Base-by-base conservation (phyloP, 1,139 yeast species). In the Pneumocystis sp. region DNA sequence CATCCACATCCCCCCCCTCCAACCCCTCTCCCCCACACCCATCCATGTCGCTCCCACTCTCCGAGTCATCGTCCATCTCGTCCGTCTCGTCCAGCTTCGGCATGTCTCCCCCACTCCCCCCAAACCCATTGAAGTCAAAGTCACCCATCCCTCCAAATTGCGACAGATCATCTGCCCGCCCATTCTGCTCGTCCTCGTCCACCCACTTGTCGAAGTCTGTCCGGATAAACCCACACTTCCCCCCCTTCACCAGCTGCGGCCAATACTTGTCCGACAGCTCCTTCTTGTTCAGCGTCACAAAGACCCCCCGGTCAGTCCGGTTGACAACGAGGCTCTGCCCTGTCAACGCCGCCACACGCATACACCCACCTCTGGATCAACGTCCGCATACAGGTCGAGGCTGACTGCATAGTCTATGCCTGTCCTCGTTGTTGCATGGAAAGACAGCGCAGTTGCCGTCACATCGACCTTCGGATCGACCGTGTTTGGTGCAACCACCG, bases 181-280 rank as follows among this genome's bases (percentile, higher is more conserved):
- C 89, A 62, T 87, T 89, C 76, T 89, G 96, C 76, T 89, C 96
- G 73, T 90, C 96, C 79, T 89, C 96, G 74, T 89, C 96, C 61
- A 87, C 95, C 98, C 98, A 93, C 76, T 67, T 88, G 79, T 91
- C 96, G 73, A 93, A 93, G 75, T 93, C 98, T 19, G 98, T 93
- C 80, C 89, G 87, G 75, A 93, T 83, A 76, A 83, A 89, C 71
- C 83, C 86, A 70, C 80, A 81, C 74, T 82, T 87, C 71, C 81
- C 80, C 78, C 83, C 89, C 78, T 85, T 88, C 69, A 86, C 87
- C 76, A 87, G 82, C 76, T 95, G 84, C 74, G 91, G 97, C 98
- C 97, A 95, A 80, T 79, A 91, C 74, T 90, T 97, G 67, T 79
- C 83, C 72, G 82, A 76, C 63, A 81, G 74, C 69, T 79, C 80